phyloP scores from a whole-genome alignment of 169 alveolate genomes.

The Eimeria acervulina region DNA sequence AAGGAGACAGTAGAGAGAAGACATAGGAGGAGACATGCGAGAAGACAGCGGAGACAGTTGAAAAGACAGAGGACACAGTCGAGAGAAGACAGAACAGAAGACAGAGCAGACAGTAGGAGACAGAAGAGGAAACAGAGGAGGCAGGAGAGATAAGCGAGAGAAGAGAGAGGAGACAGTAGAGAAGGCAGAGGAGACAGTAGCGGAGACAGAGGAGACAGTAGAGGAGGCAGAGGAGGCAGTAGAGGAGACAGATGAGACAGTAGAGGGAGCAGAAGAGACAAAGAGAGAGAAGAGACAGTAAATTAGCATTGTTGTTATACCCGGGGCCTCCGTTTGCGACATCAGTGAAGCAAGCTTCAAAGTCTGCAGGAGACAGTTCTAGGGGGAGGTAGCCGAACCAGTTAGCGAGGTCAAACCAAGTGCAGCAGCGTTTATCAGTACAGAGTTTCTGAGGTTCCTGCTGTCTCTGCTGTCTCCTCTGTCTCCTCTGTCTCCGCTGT shows the following conservation, averaged over 20 bases:
- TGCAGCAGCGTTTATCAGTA: constrained; percentile 77
- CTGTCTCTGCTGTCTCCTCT: neutral
- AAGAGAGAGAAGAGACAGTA: too few species aligned
- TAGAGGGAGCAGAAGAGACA: too few species aligned
- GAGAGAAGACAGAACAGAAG: neutral
- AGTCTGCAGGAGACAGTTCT: constrained; percentile 72
- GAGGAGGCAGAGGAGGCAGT: too few species aligned
- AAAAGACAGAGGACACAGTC: too few species aligned
- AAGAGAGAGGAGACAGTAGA: neutral
- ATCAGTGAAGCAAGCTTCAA: constrained; percentile 84
- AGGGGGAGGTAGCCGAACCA: constrained; percentile 82
- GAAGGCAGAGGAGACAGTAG: neutral
- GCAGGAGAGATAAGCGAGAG: too few species aligned
- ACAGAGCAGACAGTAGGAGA: neutral
- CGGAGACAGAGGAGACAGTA: neutral
- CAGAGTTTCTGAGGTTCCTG: constrained; percentile 27
- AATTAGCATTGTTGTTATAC: neutral
- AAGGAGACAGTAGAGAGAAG: neutral
- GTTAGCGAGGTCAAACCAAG: constrained; percentile 81
- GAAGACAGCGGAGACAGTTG: neutral
- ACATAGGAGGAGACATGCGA: neutral
- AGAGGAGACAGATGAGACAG: neutral
- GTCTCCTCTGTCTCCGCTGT: neutral
- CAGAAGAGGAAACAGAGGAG: too few species aligned
- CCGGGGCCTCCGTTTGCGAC: constrained; percentile 84